These are phyloP conservation scores for Colletotrichum lentis DNA, from an alignment of 2,329 filamentous ascomycete species.

Conservation along the genomic window DNA sequence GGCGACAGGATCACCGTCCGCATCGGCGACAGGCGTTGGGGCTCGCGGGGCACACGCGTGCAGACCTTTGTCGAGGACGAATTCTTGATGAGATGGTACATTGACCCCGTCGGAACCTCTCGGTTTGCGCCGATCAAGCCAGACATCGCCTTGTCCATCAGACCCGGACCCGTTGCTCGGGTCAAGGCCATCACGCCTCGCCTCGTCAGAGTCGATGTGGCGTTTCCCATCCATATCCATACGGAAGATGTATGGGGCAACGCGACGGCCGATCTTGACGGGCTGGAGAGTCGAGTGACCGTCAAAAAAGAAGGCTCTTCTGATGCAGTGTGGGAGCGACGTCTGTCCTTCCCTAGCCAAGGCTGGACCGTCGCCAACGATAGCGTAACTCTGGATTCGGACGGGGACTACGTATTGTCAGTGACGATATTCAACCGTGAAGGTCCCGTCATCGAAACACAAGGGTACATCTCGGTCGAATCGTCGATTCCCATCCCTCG, in stretches of 20 bases:
- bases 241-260: constrained; percentile 45
- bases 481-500: constrained; percentile 40
- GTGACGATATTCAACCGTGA: constrained; percentile 10
- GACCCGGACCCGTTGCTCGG: constrained; percentile 39
- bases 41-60: constrained; percentile 45
- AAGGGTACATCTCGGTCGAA: constrained; percentile 39
- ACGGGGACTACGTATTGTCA: constrained; percentile 20
- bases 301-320: background rate
- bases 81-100: constrained; percentile 49
- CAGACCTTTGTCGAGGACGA: constrained; percentile 49
- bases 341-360: background rate
- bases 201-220: constrained; percentile 38
- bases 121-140: constrained; percentile 48
- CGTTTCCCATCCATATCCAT: constrained; percentile 42
- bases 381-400: background rate
- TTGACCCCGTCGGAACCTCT: constrained; percentile 49
- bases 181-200: constrained; percentile 40
- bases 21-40: constrained; percentile 46
- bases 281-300: constrained; percentile 15
- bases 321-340: background rate
- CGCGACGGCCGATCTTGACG: constrained; percentile 38
- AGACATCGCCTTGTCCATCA: constrained; percentile 44
- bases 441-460: background rate
- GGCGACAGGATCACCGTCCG: constrained; percentile 47
- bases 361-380: constrained; percentile 29